Evolutionary conservation across 352 stramenopile genomes (phyloP), one percentile per base, ranked within the genome.

Genomic region (Pilasporangium apinafurcum): DNA sequence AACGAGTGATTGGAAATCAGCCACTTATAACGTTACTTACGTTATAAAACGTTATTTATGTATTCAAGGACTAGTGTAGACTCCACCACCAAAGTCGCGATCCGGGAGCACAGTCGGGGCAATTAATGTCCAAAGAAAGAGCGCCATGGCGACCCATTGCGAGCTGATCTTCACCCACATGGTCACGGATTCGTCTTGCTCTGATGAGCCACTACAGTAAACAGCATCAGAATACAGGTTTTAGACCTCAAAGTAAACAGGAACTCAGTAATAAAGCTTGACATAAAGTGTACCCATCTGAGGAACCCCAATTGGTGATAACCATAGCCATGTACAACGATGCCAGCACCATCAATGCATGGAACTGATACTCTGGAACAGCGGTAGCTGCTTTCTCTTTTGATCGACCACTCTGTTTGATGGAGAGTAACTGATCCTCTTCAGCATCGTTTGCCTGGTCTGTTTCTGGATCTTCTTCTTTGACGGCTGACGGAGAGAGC

Each of bases 151-250:
- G 9, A 87, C 62, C 93, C 93, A 98, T 55, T 98, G 90, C 16
- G 84, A 94, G 13, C 69, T 66, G 53, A 96, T 90, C 21, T 97
- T 89, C 41, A 98, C 95, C 89, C 90, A 98, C 93, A 98, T 98
- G 4, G 74, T 90, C 20, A 86, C 67, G 5, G 79, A 55, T 29
- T 85, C 58, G 37, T 87, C 74, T n/a, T 56, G 45, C 9, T 52
- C 53, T 2, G 58, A 68, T 13, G 67, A 59, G 18, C 54, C 67
- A 18, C 62, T 81, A 40, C 32, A 37, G 6, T 4, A 36, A 47
- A 14, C 5, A 20, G 22, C 10, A 13, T 25, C 33, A 3, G 17
- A 8, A 17, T 30, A 18, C 18, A 34, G 8, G 17, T 42, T 6
- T 27, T 4, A 1, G 20, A 45, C 16, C 22, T 20, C 22, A 31